Base-by-base conservation (phyloP, 805 yeast species). In the Debaryomyces prosopidis region DNA sequence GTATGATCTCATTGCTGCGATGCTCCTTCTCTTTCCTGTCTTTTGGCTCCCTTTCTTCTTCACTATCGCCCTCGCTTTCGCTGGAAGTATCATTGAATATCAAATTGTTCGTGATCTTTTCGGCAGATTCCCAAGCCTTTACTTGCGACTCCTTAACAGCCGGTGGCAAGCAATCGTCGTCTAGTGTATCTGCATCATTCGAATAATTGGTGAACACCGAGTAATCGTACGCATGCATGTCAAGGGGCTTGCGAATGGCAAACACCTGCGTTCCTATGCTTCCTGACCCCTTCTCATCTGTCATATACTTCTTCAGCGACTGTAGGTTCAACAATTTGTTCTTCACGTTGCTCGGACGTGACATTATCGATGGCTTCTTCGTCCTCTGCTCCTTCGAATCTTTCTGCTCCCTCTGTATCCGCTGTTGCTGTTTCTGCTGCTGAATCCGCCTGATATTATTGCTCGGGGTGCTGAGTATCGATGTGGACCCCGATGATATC, bases 71-170 rank as follows among this genome's bases (percentile, higher is more conserved):
- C 32, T 48, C 47, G n/a, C 44, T 62, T 0, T 56, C 62, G 28
- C 54, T 59, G 12, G 54, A 56, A 27, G 50, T 47, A 40, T 59
- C 66, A 38, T 66, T 71, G 46, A 71, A 71, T 2, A 72, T 69
- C 28, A 71, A 48, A 42, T 63, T 69, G 19, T 57, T 52, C 44
- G 66, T 62, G 36, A 68, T 62, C 48, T 66, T 65, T 46, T 72
- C 76, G 1, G 75, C 76, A 20, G 69, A 62, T 48, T 72, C 76
- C 77, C 77, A 72, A 15, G 76, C 76, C 42, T 63, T 62, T 10
- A 71, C 58, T 50, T 71, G 76, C n/a, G 74, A 66, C 35, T 66
- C 68, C 52, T 67, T 71, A 8, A 70, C 53, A 12, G 63, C 58
- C 1, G 73, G 74, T 17, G 68, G 66, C n/a, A 58, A 40, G 28